Percentiles rank a stretch among this genome's conserved stretches.
Evolutionary conservation across 495 filamentous ascomycete species (phyloP).

Genomic region (Massariosphaeria phaeospora): DNA sequence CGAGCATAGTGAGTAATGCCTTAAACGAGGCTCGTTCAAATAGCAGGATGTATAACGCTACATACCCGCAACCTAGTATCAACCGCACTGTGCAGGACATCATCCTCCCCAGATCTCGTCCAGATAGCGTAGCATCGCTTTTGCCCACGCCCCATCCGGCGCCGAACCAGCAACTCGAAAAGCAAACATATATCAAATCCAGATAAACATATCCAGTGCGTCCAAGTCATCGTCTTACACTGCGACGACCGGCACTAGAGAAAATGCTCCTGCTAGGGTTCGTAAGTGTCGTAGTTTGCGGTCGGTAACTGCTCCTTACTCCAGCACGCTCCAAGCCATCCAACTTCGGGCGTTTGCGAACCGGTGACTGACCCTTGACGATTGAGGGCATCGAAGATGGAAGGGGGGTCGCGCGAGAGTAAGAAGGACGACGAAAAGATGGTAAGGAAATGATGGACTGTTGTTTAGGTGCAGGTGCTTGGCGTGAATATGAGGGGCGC

Average conservation of each 20-base stretch:
- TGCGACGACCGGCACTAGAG: conserved; percentile 3
- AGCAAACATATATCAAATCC: too few species aligned
- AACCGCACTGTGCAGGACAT: too few species aligned
- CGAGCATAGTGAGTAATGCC: too few species aligned
- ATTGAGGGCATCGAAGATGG: conserved; percentile 12
- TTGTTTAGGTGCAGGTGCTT: not conserved
- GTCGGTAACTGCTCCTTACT: conserved; percentile 5
- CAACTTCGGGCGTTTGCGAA: not conserved
- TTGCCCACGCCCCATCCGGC: too few species aligned
- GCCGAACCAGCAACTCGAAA: too few species aligned
- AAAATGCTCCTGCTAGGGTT: conserved; percentile 2
- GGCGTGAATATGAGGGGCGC: not conserved
- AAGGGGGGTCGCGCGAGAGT: conserved; percentile 8
- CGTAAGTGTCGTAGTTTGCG: not conserved
- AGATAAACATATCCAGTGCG: too few species aligned
- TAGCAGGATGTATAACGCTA: too few species aligned
- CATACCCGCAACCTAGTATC: too few species aligned
- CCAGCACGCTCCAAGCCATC: not conserved
- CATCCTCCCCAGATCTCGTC: too few species aligned
- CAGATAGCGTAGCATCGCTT: too few species aligned
- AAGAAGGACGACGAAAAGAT: conserved; percentile 1
- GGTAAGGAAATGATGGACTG: not conserved
- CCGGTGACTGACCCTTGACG: not conserved
- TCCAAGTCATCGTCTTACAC: conserved; percentile 5
- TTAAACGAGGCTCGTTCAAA: too few species aligned